A percentile compares a stretch with the other conserved stretches of the same genome.
Conservation (phyloP, 2,329 filamentous ascomycete species). For the Cordyceps pruinosa region DNA sequence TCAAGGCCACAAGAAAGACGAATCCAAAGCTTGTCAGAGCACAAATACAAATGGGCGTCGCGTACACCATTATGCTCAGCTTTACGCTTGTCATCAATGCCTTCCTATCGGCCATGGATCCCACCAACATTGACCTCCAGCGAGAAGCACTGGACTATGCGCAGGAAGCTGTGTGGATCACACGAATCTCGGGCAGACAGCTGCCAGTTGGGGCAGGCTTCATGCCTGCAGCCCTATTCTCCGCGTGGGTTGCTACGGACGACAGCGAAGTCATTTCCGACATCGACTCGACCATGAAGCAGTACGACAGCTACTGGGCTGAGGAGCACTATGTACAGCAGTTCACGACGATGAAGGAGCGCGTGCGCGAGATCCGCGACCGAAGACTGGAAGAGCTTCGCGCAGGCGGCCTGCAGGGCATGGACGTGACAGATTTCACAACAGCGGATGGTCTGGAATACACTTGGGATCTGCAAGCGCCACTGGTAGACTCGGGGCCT, state of each 20-base stretch:
- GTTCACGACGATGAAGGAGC: constrained; percentile 5
- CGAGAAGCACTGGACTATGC: constrained; percentile 15
- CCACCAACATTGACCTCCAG: constrained; percentile 9
- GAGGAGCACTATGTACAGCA: constrained; percentile 9
- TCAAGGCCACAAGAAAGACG: background rate
- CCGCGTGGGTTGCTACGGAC: constrained; percentile 21
- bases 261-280: constrained; percentile 19
- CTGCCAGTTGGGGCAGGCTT: constrained; percentile 23
- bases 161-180: constrained; percentile 20
- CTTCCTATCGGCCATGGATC: constrained; percentile 19
- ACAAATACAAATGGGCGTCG: constrained; percentile 12
- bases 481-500: background rate
- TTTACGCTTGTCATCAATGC: constrained; percentile 20
- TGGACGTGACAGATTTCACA: constrained; percentile 5
- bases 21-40: background rate
- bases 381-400: background rate
- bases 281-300: constrained; percentile 14
- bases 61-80: constrained; percentile 17
- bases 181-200: constrained; percentile 16
- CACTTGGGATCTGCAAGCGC: background rate
- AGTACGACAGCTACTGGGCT: constrained; percentile 19
- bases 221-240: constrained; percentile 20
- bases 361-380: background rate
- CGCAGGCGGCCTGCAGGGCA: background rate
- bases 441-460: background rate